These are phyloP conservation scores for Cladophialophora bantiana DNA, from an alignment of 2,329 filamentous ascomycete genomes.

Conservation along the genomic window DNA sequence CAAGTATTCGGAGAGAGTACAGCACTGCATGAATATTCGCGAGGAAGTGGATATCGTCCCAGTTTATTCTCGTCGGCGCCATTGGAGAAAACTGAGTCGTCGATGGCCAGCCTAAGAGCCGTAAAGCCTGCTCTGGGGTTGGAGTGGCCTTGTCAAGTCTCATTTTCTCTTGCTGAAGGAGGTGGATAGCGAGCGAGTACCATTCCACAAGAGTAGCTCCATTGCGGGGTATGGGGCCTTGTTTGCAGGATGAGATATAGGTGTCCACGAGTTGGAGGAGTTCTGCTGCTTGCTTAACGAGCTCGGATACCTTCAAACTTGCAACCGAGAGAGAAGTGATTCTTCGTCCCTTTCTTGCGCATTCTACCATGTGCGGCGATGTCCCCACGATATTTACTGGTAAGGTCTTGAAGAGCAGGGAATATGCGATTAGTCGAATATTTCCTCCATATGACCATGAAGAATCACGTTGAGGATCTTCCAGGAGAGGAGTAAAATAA, in stretches of 20 bases:
- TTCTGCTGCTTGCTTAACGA: constrained; percentile 1
- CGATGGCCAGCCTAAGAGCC: constrained; percentile 23
- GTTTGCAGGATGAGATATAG: background rate
- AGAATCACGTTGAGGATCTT: constrained; percentile 62
- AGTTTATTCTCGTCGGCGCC: constrained; percentile 47
- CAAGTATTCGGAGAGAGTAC: constrained; percentile 68
- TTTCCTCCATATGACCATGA: constrained; percentile 63
- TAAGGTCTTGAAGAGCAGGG: constrained; percentile 47
- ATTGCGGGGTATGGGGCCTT: background rate
- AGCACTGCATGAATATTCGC: constrained; percentile 67
- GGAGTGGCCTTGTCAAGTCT: constrained; percentile 16
- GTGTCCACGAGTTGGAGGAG: constrained; percentile 7
- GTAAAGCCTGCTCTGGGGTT: background rate
- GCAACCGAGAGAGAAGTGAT: constrained; percentile 42
- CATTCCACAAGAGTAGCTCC: constrained; percentile 20
- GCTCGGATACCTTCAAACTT: background rate
- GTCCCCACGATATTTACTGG: background rate
- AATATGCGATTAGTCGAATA: constrained; percentile 64
- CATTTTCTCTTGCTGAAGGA: constrained; percentile 28
- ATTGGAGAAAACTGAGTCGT: background rate
- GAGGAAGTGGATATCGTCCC: constrained; percentile 67
- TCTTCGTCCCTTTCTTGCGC: constrained; percentile 36
- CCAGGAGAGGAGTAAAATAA: constrained; percentile 71
- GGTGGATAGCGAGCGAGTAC: constrained; percentile 28
- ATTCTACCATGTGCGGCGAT: constrained; percentile 22